These are phyloP conservation scores for Rubroboletus satanas DNA, from an alignment of 768 basidiomycete genomes.

Conservation along the genomic window DNA sequence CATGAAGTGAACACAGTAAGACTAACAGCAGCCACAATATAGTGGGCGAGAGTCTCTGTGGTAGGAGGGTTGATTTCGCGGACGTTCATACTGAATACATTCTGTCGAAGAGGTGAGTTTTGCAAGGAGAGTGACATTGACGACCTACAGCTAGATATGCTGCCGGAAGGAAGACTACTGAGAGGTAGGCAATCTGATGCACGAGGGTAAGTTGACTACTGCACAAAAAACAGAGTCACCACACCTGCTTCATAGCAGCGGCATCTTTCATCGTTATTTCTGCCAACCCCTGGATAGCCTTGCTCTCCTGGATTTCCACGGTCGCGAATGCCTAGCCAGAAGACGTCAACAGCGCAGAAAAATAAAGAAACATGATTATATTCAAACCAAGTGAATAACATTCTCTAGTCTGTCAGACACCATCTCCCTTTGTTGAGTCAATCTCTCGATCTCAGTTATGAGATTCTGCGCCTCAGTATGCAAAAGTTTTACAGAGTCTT, in stretches of 20 bases:
- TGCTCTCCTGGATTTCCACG: slow-evolving; percentile 49
- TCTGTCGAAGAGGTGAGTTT: slow-evolving; percentile 26
- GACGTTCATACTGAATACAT: slow-evolving; percentile 27
- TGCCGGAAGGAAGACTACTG: slow-evolving; percentile 56
- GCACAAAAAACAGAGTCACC: neutral
- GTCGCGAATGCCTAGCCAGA: slow-evolving; percentile 47
- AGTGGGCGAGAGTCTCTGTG: slow-evolving; percentile 35
- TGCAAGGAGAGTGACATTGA: neutral
- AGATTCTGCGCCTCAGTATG: slow-evolving; percentile 44
- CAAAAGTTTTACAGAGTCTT: slow-evolving; percentile 27
- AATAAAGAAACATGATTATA: neutral
- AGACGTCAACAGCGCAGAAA: neutral
- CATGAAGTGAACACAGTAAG: slow-evolving; percentile 51
- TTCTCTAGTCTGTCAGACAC: slow-evolving; percentile 23
- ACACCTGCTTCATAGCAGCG: slow-evolving; percentile 20
- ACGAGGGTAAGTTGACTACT: neutral
- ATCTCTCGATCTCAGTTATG: slow-evolving; percentile 44
- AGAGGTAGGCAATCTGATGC: slow-evolving; percentile 47
- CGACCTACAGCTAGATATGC: slow-evolving; percentile 35
- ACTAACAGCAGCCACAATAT: slow-evolving; percentile 36
- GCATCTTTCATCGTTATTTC: slow-evolving; percentile 4
- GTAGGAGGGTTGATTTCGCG: slow-evolving; percentile 26
- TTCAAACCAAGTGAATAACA: slow-evolving; percentile 23
- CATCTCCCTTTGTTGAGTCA: slow-evolving; percentile 33
- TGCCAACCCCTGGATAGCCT: slow-evolving; percentile 2